phyloP scores from a whole-genome alignment of 1,284 basidiomycete genomes.

The Ceratobasidium sp. region DNA sequence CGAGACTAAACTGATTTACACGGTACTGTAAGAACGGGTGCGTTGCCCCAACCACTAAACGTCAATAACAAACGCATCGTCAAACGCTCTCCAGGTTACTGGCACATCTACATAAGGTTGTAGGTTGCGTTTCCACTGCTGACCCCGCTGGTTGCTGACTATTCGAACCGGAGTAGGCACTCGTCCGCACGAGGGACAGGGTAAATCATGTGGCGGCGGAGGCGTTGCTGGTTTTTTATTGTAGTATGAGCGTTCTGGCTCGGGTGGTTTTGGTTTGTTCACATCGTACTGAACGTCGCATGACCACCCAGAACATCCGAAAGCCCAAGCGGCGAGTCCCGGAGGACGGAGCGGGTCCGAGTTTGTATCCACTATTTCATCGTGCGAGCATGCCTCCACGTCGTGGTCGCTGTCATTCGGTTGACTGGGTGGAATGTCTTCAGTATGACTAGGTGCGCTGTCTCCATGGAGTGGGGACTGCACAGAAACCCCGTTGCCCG shows the following conservation, averaged over 20 bases:
- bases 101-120: constrained; percentile 29
- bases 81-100: constrained; percentile 21
- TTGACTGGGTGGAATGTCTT: constrained; percentile 40
- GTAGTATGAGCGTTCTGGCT: not conserved
- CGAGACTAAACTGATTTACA: not conserved
- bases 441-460: constrained; percentile 54
- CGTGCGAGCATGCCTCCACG: constrained; percentile 57
- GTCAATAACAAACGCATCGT: constrained; percentile 27
- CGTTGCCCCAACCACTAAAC: not conserved
- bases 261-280: not conserved
- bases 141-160: constrained; percentile 58
- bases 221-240: not conserved
- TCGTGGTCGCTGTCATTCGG: constrained; percentile 54
- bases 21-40: not conserved
- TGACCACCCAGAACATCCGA: constrained; percentile 61
- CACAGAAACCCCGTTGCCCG: constrained; percentile 11
- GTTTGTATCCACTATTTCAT: constrained; percentile 55
- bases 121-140: constrained; percentile 24
- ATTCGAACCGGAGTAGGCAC: constrained; percentile 56
- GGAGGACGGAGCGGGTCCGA: constrained; percentile 54
- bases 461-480: constrained; percentile 58
- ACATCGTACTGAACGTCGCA: constrained; percentile 56
- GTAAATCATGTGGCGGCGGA: constrained; percentile 9
- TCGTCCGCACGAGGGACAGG: constrained; percentile 24
- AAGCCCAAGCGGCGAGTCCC: constrained; percentile 58